These are phyloP conservation scores for Amphirosellinia nigrospora DNA, from an alignment of 495 filamentous ascomycete species.

Conservation along the genomic window DNA sequence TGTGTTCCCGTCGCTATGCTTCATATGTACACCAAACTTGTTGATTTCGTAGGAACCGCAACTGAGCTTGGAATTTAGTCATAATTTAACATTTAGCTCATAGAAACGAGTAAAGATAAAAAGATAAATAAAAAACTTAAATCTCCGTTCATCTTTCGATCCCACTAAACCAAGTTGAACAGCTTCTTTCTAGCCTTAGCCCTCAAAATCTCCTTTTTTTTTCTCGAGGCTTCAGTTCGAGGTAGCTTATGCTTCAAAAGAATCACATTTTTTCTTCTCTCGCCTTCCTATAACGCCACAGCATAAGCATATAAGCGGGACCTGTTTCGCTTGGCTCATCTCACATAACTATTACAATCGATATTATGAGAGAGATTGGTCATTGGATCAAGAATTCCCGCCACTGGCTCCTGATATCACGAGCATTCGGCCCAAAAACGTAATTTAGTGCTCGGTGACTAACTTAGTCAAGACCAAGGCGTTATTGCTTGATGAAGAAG, in stretches of 20 bases:
- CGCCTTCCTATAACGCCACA: not conserved
- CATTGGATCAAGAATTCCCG: not conserved
- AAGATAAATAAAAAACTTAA: not conserved
- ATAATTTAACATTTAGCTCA: no score
- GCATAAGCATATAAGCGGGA: not conserved
- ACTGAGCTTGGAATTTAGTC: not conserved
- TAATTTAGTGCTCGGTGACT: slow-evolving; percentile 6
- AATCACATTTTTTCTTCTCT: not conserved
- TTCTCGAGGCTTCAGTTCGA: not conserved
- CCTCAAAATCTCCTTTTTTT: not conserved
- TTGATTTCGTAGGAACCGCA: not conserved
- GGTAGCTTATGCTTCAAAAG: not conserved
- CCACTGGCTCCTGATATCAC: not conserved
- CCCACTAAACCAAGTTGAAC: not conserved
- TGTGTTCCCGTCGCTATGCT: not conserved
- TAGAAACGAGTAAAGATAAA: no score
- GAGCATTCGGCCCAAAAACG: not conserved
- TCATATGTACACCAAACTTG: not conserved
- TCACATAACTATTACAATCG: not conserved
- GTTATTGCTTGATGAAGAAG: slow-evolving; percentile 11
- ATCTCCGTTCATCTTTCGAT: not conserved
- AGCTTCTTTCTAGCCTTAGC: no score
- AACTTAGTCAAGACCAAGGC: slow-evolving; percentile 2
- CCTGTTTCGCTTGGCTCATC: slow-evolving; percentile 1
- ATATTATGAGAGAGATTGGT: not conserved